phyloP scores from a whole-genome alignment of 495 filamentous ascomycete species.

The Massariosphaeria phaeospora region DNA sequence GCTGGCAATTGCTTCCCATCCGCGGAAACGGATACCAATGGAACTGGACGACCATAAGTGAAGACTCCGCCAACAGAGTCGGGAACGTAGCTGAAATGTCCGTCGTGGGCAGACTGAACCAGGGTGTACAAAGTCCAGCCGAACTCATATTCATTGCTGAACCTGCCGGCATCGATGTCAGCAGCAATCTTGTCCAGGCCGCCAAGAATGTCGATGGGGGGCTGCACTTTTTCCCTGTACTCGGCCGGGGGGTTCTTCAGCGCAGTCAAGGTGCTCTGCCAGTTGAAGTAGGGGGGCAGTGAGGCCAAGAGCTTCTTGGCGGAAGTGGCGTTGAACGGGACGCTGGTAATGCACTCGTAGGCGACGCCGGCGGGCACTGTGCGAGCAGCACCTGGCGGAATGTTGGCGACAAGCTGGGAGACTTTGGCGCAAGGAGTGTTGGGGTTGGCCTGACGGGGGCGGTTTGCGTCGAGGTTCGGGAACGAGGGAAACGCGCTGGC shows the following conservation, averaged over 20 bases:
- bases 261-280: constrained; percentile 36
- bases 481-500: constrained; percentile 4
- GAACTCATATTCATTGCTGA: constrained; percentile 36
- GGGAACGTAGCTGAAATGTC: constrained; percentile 36
- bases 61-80: constrained; percentile 37
- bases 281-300: constrained; percentile 33
- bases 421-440: constrained; percentile 24
- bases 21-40: constrained; percentile 37
- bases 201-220: constrained; percentile 32
- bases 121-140: constrained; percentile 33
- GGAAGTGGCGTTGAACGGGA: constrained; percentile 29
- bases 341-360: constrained; percentile 30
- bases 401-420: constrained; percentile 9
- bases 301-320: constrained; percentile 27
- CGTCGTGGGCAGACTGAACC: constrained; percentile 38
- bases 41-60: constrained; percentile 29
- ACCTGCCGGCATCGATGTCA: constrained; percentile 26
- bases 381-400: neutral
- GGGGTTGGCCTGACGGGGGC: constrained; percentile 1
- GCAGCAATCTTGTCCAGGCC: constrained; percentile 30
- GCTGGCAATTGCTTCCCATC: constrained; percentile 35
- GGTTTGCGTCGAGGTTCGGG: neutral
- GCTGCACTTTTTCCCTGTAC: constrained; percentile 37
- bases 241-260: constrained; percentile 38
- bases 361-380: constrained; percentile 29